Conservation (phyloP, 2,329 filamentous ascomycete genomes). For the Aureobasidium sp. region DNA sequence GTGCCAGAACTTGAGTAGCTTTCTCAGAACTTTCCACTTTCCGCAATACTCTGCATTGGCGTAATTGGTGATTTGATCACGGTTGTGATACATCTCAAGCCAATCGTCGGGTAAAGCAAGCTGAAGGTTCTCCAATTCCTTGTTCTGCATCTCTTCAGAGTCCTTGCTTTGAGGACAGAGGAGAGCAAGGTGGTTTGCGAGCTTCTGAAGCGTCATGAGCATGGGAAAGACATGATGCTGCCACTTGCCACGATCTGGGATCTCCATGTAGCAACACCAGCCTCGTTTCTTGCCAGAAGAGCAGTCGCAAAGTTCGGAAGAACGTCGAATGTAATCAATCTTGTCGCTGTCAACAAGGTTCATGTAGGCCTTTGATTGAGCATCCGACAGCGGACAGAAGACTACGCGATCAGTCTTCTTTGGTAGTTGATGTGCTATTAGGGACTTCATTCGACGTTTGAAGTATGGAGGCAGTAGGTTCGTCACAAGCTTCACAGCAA, state of each 20-base stretch:
- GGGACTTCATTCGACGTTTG: constrained; percentile 80
- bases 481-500: constrained; percentile 73
- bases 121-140: constrained; percentile 65
- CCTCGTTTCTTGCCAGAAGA: constrained; percentile 62
- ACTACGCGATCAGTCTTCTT: constrained; percentile 93
- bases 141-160: constrained; percentile 61
- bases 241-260: constrained; percentile 60
- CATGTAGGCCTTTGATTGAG: constrained; percentile 75
- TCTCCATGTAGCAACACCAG: constrained; percentile 63
- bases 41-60: constrained; percentile 89
- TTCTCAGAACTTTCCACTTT: constrained; percentile 89
- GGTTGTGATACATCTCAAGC: constrained; percentile 62
- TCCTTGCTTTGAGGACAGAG: constrained; percentile 65
- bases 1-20: constrained; percentile 84
- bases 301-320: constrained; percentile 62
- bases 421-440: constrained; percentile 86
- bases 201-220: constrained; percentile 73
- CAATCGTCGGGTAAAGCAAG: constrained; percentile 67
- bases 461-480: constrained; percentile 88
- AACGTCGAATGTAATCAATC: constrained; percentile 58
- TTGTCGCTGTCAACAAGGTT: constrained; percentile 68
- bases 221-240: constrained; percentile 74
- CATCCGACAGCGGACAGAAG: constrained; percentile 81
- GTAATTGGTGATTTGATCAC: constrained; percentile 71
- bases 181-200: constrained; percentile 84